A percentile compares a stretch with the other conserved stretches of the same genome.
These are phyloP conservation scores for Annulohypoxylon moriforme DNA, from an alignment of 495 filamentous ascomycete species.

Conservation along the genomic window DNA sequence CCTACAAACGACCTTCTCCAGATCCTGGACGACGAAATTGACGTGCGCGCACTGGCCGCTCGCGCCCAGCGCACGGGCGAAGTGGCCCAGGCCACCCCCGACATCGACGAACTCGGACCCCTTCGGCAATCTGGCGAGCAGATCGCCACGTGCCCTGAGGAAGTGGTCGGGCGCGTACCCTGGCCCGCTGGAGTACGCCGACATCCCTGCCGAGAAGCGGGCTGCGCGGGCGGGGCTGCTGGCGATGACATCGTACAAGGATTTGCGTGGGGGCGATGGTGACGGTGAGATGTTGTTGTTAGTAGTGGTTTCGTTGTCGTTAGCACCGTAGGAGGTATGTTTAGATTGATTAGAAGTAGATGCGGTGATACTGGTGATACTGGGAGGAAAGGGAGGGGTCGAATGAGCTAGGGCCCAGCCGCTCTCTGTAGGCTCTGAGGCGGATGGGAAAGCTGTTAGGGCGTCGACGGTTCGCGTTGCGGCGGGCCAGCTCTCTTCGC, in stretches of 20 bases:
- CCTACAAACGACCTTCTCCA: background rate
- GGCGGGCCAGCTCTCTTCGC: slow-evolving; percentile 8
- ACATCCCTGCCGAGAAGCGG: slow-evolving; percentile 8
- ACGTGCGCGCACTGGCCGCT: background rate
- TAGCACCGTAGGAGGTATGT: no score
- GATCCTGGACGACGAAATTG: slow-evolving; percentile 7
- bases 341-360: background rate
- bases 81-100: slow-evolving; percentile 1
- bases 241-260: slow-evolving; percentile 3
- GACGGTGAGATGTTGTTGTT: no score
- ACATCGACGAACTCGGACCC: slow-evolving; percentile 7
- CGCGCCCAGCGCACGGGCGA: background rate
- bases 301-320: no score
- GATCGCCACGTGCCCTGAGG: background rate
- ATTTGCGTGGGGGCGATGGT: background rate
- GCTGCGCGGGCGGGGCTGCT: slow-evolving; percentile 2
- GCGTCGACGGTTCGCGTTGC: slow-evolving; percentile 5
- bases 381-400: background rate
- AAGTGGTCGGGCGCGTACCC: slow-evolving; percentile 7
- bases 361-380: no score
- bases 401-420: slow-evolving; percentile 3
- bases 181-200: slow-evolving; percentile 10
- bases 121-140: background rate
- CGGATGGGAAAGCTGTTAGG: background rate
- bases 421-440: slow-evolving; percentile 1